Percentiles rank a stretch among this genome's conserved stretches.
Conservation (phyloP, 2,329 filamentous ascomycete genomes). For the Aspergillus ochraceoroseus region DNA sequence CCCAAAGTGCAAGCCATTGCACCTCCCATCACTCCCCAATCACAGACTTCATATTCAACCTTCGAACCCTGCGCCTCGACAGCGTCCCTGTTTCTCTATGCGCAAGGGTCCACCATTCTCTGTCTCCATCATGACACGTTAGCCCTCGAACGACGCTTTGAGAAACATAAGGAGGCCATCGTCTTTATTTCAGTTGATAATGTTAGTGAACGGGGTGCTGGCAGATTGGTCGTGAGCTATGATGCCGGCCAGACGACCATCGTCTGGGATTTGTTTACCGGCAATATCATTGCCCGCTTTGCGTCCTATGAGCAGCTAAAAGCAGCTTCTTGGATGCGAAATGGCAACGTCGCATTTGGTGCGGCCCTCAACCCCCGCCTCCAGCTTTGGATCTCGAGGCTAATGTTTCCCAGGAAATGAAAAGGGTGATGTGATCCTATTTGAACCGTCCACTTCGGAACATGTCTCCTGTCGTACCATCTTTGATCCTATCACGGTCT, state of each 20-base stretch:
- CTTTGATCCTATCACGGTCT: constrained; percentile 88
- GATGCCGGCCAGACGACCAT: constrained; percentile 87
- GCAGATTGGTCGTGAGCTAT: constrained; percentile 85
- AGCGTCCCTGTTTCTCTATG: constrained; percentile 83
- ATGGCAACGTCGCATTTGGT: constrained; percentile 97
- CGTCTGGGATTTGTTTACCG: constrained; percentile 92
- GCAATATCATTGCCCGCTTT: constrained; percentile 86
- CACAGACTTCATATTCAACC: constrained; percentile 41
- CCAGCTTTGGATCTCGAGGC: constrained; percentile 8
- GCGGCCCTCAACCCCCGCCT: constrained; percentile 31
- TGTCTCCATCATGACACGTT: constrained; percentile 91
- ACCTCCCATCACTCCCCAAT: constrained; percentile 21
- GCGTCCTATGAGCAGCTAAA: constrained; percentile 81
- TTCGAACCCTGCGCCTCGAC: constrained; percentile 90
- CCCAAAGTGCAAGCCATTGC: constrained; percentile 51
- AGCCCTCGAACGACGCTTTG: constrained; percentile 80
- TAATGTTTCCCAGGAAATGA: constrained; percentile 64
- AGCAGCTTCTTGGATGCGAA: constrained; percentile 89
- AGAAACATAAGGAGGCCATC: constrained; percentile 76
- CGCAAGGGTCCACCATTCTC: constrained; percentile 73
- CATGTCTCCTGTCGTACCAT: constrained; percentile 88
- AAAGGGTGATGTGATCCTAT: constrained; percentile 88
- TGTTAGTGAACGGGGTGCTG: constrained; percentile 77
- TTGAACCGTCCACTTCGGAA: constrained; percentile 88
- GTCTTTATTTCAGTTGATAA: constrained; percentile 84